Evolutionary conservation across 768 basidiomycete genomes (phyloP).

Genomic region (Bullera alba): DNA sequence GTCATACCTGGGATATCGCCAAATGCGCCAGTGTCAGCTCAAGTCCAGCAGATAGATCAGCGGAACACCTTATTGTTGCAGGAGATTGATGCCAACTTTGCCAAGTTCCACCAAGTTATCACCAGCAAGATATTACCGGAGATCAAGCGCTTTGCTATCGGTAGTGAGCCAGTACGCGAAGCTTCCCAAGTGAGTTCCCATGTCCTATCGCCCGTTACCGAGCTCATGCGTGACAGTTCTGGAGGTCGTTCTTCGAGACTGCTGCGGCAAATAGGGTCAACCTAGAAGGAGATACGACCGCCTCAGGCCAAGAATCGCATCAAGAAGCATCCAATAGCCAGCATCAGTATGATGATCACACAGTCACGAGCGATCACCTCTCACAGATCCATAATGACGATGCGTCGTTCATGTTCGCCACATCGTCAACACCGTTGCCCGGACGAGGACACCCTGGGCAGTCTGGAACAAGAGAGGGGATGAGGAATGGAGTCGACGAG

Average conservation of each 20-base stretch:
- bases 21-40: constrained; percentile 52
- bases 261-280: constrained; percentile 82
- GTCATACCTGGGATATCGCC: constrained; percentile 40
- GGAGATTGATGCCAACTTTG: constrained; percentile 90
- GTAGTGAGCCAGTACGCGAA: constrained; percentile 78
- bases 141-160: constrained; percentile 80
- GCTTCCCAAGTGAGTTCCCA: constrained; percentile 69
- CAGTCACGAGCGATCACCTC: background rate
- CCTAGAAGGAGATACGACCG: constrained; percentile 54
- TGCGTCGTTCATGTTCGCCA: constrained; percentile 62
- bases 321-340: background rate
- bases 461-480: background rate
- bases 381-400: constrained; percentile 52
- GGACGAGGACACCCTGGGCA: no score
- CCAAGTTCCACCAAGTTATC: constrained; percentile 76
- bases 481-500: constrained; percentile 1
- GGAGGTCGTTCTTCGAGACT: constrained; percentile 92
- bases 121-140: constrained; percentile 74
- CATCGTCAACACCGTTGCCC: constrained; percentile 72
- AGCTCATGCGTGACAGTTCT: constrained; percentile 58
- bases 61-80: constrained; percentile 86
- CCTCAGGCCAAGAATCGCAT: constrained; percentile 4
- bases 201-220: background rate
- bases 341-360: constrained; percentile 13
- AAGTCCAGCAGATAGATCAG: constrained; percentile 93